A percentile compares a stretch with the other conserved stretches of the same genome.
Conservation (phyloP, 2,329 filamentous ascomycete species). For the Botrytis cinerea region DNA sequence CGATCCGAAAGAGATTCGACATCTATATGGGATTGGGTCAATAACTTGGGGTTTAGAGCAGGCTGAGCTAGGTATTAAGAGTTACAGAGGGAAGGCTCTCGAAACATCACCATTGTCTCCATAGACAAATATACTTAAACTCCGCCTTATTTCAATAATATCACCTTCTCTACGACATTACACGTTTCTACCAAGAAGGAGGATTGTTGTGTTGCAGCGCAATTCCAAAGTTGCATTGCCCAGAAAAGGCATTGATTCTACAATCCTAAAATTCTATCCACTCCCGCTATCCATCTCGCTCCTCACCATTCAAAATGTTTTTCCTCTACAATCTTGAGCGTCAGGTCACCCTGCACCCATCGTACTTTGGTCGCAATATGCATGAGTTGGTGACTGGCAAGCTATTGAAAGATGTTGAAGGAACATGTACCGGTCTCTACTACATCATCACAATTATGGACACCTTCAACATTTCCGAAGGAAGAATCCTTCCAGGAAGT, state of each 20-base stretch:
- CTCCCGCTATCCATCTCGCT: conserved; percentile 1
- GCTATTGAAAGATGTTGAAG: conserved; percentile 90
- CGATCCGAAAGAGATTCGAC: conserved; percentile 10
- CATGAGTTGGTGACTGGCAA: conserved; percentile 87
- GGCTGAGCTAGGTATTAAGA: neutral
- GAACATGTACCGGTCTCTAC: conserved; percentile 91
- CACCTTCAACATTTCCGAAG: conserved; percentile 90
- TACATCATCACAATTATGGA: conserved; percentile 99
- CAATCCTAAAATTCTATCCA: conserved; percentile 9
- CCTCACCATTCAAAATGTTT: conserved; percentile 67
- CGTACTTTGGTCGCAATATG: conserved; percentile 94
- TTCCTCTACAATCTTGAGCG: conserved; percentile 98
- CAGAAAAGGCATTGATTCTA: conserved; percentile 6
- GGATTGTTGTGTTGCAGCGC: neutral
- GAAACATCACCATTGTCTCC: neutral
- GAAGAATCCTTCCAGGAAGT: conserved; percentile 86
- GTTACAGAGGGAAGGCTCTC: conserved; percentile 3
- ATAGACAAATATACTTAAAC: neutral
- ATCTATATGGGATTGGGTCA: conserved; percentile 19
- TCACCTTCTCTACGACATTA: neutral
- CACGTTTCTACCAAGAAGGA: neutral
- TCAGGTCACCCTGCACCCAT: conserved; percentile 91
- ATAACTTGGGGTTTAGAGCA: neutral
- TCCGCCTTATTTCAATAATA: neutral
- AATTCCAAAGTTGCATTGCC: neutral